phyloP scores from a whole-genome alignment of 495 filamentous ascomycete genomes.

The Penicillium egyptiacum region DNA sequence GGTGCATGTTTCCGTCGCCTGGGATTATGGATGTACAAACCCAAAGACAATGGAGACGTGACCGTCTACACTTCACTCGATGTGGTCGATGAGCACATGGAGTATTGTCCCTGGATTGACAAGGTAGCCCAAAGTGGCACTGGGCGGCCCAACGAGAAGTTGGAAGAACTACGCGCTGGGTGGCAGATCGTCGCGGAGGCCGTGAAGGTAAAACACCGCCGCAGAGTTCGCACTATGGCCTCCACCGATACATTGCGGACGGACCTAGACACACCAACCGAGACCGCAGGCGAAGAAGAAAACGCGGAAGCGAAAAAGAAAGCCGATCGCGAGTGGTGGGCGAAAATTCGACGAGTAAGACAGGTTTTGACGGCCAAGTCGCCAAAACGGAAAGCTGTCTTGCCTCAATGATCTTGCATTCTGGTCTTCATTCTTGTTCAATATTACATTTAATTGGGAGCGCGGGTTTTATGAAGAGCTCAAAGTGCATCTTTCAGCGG shows the following conservation, averaged over 20 bases:
- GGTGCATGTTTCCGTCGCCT: slow-evolving; percentile 82
- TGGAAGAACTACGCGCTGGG: slow-evolving; percentile 39
- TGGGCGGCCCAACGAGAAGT: slow-evolving; percentile 34
- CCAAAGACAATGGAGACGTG: slow-evolving; percentile 53
- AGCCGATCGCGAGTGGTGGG: slow-evolving; percentile 54
- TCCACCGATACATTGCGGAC: slow-evolving; percentile 26
- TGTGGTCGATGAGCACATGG: slow-evolving; percentile 66
- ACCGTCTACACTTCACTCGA: slow-evolving; percentile 63
- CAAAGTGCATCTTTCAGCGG: slow-evolving; percentile 14
- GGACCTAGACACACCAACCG: slow-evolving; percentile 24
- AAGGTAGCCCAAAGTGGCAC: slow-evolving; percentile 55
- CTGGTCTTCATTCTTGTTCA: slow-evolving; percentile 9
- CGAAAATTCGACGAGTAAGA: slow-evolving; percentile 50
- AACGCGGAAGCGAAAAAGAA: slow-evolving; percentile 40
- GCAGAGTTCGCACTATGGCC: slow-evolving; percentile 32
- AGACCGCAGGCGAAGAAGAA: slow-evolving; percentile 27
- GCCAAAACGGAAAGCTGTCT: slow-evolving; percentile 29
- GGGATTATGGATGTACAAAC: slow-evolving; percentile 91
- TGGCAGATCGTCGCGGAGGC: slow-evolving; percentile 49
- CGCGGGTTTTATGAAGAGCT: slow-evolving; percentile 6
- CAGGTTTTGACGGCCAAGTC: slow-evolving; percentile 47
- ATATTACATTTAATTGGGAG: slow-evolving; percentile 13
- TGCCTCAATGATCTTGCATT: slow-evolving; percentile 1
- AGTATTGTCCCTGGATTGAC: slow-evolving; percentile 81
- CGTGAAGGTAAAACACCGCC: slow-evolving; percentile 41